phyloP scores from a whole-genome alignment of 352 stramenopile species.

The Phytopythium mirpurense region DNA sequence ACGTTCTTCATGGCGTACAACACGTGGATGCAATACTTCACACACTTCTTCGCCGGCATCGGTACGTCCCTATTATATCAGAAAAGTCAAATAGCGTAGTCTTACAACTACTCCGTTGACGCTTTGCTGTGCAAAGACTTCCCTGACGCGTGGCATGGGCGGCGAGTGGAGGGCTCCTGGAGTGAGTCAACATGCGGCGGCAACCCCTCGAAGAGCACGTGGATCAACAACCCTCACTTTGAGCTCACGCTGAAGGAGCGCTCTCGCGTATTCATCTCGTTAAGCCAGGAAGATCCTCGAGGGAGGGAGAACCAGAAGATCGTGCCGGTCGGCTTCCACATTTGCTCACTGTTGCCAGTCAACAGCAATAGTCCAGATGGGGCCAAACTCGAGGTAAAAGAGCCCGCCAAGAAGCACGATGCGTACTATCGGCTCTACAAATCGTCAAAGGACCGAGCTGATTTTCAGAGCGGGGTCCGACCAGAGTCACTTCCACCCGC shows the following conservation, averaged over 20 bases:
- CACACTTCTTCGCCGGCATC: conserved; percentile 88
- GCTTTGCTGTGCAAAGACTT: conserved; percentile 50
- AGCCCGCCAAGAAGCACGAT: conserved; percentile 48
- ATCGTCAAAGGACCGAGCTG: conserved; percentile 36
- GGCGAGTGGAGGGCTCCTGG: conserved; percentile 71
- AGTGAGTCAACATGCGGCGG: conserved; percentile 72
- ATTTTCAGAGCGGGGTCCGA: conserved; percentile 53
- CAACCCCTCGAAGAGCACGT: conserved; percentile 81
- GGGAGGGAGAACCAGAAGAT: conserved; percentile 69
- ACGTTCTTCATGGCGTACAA: conserved; percentile 92
- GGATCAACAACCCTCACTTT: conserved; percentile 86
- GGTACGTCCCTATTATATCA: conserved; percentile 23
- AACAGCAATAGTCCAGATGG: conserved; percentile 21
- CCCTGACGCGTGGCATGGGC: conserved; percentile 80
- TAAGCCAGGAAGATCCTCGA: conserved; percentile 78
- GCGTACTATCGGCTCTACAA: conserved; percentile 76
- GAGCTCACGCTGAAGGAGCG: conserved; percentile 61
- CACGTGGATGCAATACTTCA: conserved; percentile 87
- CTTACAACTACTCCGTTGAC: background rate
- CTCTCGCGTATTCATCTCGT: conserved; percentile 60
- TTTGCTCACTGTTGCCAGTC: conserved; percentile 48
- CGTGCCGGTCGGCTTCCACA: conserved; percentile 75
- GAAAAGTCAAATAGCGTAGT: background rate
- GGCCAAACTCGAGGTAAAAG: conserved; percentile 55
- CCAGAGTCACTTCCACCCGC: conserved; percentile 48